Evolutionary conservation across 768 basidiomycete species (phyloP).

Genomic region (Gloeopeniophorella convolvens): DNA sequence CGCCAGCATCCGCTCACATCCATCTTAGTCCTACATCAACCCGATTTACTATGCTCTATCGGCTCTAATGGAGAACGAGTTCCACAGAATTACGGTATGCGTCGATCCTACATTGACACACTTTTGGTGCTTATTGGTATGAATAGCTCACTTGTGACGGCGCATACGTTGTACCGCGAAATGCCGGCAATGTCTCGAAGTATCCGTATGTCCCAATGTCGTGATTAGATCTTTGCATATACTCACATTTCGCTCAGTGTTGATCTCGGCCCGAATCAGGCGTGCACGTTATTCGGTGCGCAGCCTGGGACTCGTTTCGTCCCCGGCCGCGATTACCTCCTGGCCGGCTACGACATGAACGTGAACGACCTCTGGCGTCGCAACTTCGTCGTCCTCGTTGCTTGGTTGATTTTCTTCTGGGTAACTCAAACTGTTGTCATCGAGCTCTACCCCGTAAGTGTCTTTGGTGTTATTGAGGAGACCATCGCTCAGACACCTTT

Average conservation of each 20-base stretch:
- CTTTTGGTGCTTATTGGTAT: not conserved
- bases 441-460: constrained; percentile 52
- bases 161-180: constrained; percentile 56
- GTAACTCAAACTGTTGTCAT: constrained; percentile 59
- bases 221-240: not conserved
- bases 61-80: constrained; percentile 82
- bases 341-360: constrained; percentile 48
- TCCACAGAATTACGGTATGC: constrained; percentile 44
- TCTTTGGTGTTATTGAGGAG: constrained; percentile 21
- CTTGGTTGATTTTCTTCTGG: constrained; percentile 65
- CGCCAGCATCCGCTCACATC: constrained; percentile 18
- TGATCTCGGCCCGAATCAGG: constrained; percentile 69
- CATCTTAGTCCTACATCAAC: constrained; percentile 70
- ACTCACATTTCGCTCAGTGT: constrained; percentile 34
- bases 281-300: constrained; percentile 69
- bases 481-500: constrained; percentile 16
- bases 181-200: constrained; percentile 43
- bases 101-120: constrained; percentile 29
- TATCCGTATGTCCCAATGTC: constrained; percentile 47
- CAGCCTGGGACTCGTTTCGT: constrained; percentile 43
- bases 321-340: constrained; percentile 83
- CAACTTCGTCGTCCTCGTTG: constrained; percentile 67
- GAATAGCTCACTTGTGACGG: constrained; percentile 60
- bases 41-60: constrained; percentile 56
- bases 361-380: constrained; percentile 57